phyloP scores from a whole-genome alignment of 768 basidiomycete species.

The Coprinellus aureogranulatus region DNA sequence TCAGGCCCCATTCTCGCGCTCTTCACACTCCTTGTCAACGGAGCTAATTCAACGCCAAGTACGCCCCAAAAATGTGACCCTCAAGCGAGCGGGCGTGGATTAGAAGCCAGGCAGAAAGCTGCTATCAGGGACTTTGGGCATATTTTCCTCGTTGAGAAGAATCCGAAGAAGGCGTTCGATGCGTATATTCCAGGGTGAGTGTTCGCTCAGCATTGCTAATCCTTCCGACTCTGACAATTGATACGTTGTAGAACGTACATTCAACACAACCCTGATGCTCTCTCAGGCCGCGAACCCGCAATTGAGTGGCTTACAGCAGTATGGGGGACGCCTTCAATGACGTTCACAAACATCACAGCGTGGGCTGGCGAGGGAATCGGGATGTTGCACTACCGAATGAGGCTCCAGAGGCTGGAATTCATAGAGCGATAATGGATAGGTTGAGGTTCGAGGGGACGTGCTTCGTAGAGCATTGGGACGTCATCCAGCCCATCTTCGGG shows the following conservation, averaged over 20 bases:
- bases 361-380: background rate
- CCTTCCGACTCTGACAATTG: background rate
- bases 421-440: background rate
- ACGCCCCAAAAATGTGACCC: background rate
- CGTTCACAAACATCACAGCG: background rate
- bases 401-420: background rate
- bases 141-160: slow-evolving; percentile 7
- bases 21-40: background rate
- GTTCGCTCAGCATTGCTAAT: background rate
- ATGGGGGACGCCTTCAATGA: background rate
- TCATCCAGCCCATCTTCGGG: background rate
- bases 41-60: background rate
- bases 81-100: background rate
- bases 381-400: background rate
- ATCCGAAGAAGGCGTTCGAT: slow-evolving; percentile 6
- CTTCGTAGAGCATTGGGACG: slow-evolving; percentile 5
- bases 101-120: background rate
- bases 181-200: slow-evolving; percentile 8
- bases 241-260: background rate
- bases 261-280: background rate
- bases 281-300: slow-evolving; percentile 2
- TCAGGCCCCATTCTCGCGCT: background rate
- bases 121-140: slow-evolving; percentile 8
- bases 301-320: background rate
- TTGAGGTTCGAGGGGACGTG: slow-evolving; percentile 1